Evolutionary conservation across 1,284 basidiomycete genomes (phyloP).

Genomic region (Irpex rosettiformis): DNA sequence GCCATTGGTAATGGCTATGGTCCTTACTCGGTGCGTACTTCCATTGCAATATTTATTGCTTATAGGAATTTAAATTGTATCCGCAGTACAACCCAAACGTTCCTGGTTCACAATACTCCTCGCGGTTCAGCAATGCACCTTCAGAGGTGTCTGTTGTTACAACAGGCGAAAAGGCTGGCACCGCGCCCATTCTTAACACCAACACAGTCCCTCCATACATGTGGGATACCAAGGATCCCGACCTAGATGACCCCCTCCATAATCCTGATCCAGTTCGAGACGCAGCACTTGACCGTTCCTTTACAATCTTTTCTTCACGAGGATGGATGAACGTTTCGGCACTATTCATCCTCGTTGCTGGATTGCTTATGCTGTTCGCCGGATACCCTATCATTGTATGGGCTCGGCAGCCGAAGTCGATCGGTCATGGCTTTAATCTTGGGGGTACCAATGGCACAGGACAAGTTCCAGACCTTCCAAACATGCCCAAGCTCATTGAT

Average conservation of each 20-base stretch:
- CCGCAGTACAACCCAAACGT: conserved; percentile 57
- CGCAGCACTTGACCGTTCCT: conserved; percentile 50
- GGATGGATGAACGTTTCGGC: conserved; percentile 72
- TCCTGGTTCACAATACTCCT: conserved; percentile 41
- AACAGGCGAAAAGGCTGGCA: conserved; percentile 37
- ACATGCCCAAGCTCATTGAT: conserved; percentile 63
- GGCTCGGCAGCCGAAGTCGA: conserved; percentile 31
- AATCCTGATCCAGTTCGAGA: conserved; percentile 70
- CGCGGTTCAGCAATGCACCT: conserved; percentile 58
- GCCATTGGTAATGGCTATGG: conserved; percentile 73
- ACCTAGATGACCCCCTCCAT: conserved; percentile 74
- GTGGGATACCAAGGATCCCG: conserved; percentile 72
- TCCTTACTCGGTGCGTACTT: conserved; percentile 67
- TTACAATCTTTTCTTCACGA: conserved; percentile 62
- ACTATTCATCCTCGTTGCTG: conserved; percentile 55
- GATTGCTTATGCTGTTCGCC: conserved; percentile 66
- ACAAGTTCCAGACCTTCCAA: conserved; percentile 62
- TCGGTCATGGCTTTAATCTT: conserved; percentile 61
- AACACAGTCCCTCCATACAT: conserved; percentile 39
- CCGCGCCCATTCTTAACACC: conserved; percentile 38
- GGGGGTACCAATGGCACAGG: conserved; percentile 71
- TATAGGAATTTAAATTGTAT: conserved; percentile 6
- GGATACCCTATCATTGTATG: conserved; percentile 76
- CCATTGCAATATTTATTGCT: neutral
- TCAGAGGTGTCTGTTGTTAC: conserved; percentile 52